A percentile compares a stretch with the other conserved stretches of the same genome.
These are phyloP conservation scores for Inga laurina DNA, from an alignment of 306 rosid genomes.

Conservation along the genomic window DNA sequence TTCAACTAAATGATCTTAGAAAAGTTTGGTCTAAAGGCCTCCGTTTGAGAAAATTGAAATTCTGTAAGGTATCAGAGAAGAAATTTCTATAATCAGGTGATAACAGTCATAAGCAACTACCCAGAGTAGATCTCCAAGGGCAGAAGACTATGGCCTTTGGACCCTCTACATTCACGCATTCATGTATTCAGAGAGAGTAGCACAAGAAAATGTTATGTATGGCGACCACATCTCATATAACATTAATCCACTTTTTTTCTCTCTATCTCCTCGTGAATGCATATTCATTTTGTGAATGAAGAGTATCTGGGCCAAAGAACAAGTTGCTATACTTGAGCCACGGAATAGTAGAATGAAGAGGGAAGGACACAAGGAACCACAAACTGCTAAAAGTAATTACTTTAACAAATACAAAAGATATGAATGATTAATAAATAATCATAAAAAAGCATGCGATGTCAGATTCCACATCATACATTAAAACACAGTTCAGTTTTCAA, in stretches of 20 bases:
- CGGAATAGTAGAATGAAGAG: neutral
- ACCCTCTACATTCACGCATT: neutral
- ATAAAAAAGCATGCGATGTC: too few relatives aligned
- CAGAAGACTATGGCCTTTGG: neutral
- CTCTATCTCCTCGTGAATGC: neutral
- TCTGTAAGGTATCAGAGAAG: neutral
- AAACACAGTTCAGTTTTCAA: neutral
- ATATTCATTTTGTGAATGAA: neutral
- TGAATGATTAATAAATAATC: neutral
- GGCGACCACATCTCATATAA: neutral
- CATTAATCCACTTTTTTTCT: neutral
- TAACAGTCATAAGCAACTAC: neutral
- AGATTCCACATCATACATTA: neutral
- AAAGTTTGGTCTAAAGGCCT: neutral
- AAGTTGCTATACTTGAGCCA: neutral
- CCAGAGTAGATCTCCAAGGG: neutral
- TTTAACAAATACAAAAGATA: neutral
- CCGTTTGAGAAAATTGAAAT: neutral
- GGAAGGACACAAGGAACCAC: neutral
- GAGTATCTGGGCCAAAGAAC: neutral
- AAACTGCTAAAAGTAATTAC: neutral
- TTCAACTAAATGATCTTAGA: neutral
- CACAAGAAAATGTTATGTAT: neutral
- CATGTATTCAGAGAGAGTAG: neutral
- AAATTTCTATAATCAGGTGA: neutral